A percentile compares a stretch with the other conserved stretches of the same genome.
Evolutionary conservation across 1,284 basidiomycete genomes (phyloP).

Genomic region (Fomitiporia mediterranea): DNA sequence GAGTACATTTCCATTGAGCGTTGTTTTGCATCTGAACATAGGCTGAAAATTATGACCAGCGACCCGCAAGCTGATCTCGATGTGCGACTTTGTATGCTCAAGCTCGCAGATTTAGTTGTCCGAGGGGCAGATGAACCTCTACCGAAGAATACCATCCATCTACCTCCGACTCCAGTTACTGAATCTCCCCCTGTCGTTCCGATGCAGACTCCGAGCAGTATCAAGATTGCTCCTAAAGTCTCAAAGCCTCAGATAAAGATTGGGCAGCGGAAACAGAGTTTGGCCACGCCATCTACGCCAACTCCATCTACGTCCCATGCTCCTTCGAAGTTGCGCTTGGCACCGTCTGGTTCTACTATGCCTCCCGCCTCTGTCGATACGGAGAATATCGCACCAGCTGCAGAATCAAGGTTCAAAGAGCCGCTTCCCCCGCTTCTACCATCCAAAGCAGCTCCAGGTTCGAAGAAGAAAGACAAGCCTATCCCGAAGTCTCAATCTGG

Average conservation of each 20-base stretch:
- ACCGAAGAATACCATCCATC: conserved; percentile 83
- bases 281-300: conserved; percentile 6
- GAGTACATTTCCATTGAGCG: conserved; percentile 31
- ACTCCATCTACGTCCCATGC: conserved; percentile 1
- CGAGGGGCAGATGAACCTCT: conserved; percentile 76
- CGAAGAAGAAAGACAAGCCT: conserved; percentile 41
- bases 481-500: conserved; percentile 70
- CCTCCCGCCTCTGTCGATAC: conserved; percentile 21
- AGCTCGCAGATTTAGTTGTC: conserved; percentile 88
- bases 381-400: conserved; percentile 27
- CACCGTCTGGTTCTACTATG: conserved; percentile 1
- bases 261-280: conserved; percentile 22
- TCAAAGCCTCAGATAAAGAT: conserved; percentile 38
- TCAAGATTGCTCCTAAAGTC: conserved; percentile 46
- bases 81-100: conserved; percentile 87
- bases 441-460: conserved; percentile 19
- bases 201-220: conserved; percentile 20
- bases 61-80: conserved; percentile 76
- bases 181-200: conserved; percentile 52
- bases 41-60: conserved; percentile 40
- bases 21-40: neutral
- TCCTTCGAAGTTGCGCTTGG: conserved; percentile 12
- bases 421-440: conserved; percentile 9
- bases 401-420: conserved; percentile 28
- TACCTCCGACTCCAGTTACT: conserved; percentile 70